phyloP scores from a whole-genome alignment of 768 basidiomycete genomes.

The Rhizopogon salebrosus region DNA sequence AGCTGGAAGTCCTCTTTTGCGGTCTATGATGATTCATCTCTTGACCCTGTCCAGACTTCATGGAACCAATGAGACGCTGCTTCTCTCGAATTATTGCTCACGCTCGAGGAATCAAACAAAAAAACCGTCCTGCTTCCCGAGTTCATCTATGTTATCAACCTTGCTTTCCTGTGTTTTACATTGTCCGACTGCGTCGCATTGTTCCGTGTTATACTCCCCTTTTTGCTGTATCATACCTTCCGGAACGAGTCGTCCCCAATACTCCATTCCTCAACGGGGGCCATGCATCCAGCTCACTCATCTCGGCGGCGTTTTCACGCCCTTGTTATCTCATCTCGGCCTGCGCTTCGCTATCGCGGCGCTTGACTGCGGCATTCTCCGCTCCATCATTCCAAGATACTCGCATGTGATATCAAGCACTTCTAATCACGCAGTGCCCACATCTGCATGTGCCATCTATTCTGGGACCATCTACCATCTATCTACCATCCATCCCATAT shows the following conservation, averaged over 20 bases:
- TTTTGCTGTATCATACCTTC: background rate
- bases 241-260: background rate
- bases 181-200: slow-evolving; percentile 3
- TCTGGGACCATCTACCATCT: background rate
- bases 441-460: background rate
- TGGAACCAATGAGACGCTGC: slow-evolving; percentile 15
- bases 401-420: background rate
- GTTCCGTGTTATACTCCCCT: background rate
- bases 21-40: slow-evolving; percentile 14
- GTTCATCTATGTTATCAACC: slow-evolving; percentile 3
- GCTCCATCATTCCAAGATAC: background rate
- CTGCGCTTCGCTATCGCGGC: background rate
- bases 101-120: background rate
- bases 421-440: background rate
- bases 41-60: slow-evolving; percentile 26
- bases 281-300: background rate
- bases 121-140: slow-evolving; percentile 5
- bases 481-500: background rate
- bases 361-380: background rate
- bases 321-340: background rate
- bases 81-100: background rate
- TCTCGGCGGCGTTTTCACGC: background rate
- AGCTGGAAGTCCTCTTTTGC: slow-evolving; percentile 37
- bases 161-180: background rate
- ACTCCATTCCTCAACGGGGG: background rate